phyloP scores from a whole-genome alignment of 2,329 filamentous ascomycete species.

The Penicillium sp. region DNA sequence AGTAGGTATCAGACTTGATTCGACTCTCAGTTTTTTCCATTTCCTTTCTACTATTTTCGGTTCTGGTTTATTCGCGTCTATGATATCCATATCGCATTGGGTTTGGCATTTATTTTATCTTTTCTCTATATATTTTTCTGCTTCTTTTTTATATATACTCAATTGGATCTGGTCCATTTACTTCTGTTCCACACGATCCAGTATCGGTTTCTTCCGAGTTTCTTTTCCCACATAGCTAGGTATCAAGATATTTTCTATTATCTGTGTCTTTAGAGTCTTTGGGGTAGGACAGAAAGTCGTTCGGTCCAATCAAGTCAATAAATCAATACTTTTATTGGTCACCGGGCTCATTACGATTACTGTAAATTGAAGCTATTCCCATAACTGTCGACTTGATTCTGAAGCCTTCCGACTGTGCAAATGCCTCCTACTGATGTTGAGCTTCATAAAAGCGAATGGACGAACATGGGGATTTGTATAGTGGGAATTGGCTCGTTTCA shows the following conservation, averaged over 20 bases:
- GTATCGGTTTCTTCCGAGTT: neutral
- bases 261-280: neutral
- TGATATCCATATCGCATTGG: conserved; percentile 21
- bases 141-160: no score
- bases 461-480: no score
- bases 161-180: neutral
- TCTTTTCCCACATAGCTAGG: neutral
- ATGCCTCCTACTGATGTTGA: no score
- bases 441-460: no score
- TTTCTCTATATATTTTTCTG: neutral
- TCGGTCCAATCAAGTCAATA: neutral
- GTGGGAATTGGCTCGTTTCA: no score
- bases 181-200: neutral
- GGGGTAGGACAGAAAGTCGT: neutral
- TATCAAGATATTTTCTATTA: no score
- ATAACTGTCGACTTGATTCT: no score
- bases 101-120: conserved; percentile 3
- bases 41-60: conserved; percentile 1
- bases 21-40: neutral
- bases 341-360: neutral
- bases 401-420: no score
- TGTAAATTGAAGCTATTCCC: no score
- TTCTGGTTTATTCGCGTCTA: conserved; percentile 7
- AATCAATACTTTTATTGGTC: neutral
- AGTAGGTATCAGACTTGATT: conserved; percentile 11